phyloP scores from a whole-genome alignment of 2,329 filamentous ascomycete genomes.

The Calonectria pseudoturangicola region DNA sequence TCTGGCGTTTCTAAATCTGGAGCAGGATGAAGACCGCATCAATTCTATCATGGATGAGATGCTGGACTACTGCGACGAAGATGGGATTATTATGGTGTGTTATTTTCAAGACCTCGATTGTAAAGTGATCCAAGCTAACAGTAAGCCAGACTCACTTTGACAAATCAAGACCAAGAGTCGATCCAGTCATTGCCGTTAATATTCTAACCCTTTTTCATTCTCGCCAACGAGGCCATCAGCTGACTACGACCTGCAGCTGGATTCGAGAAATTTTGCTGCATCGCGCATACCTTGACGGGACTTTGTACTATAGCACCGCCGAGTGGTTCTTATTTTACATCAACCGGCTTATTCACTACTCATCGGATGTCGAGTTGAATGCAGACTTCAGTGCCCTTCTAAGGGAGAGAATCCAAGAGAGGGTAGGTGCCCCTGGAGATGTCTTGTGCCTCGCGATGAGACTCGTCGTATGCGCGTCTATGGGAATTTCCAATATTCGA shows the following conservation, averaged over 20 bases:
- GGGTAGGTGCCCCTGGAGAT: neutral
- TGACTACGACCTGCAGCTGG: neutral
- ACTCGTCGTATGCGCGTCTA: neutral
- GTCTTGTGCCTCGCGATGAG: neutral
- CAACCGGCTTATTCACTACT: neutral
- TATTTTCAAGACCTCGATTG: neutral
- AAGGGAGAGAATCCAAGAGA: neutral
- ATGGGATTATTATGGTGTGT: neutral
- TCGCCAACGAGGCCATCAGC: neutral
- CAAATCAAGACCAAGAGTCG: neutral
- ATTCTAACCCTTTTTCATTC: neutral
- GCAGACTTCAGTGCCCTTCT: neutral
- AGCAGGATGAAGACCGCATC: neutral
- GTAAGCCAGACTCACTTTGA: neutral
- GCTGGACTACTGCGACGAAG: neutral
- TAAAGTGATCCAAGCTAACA: neutral
- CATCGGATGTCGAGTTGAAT: neutral
- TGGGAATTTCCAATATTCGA: neutral
- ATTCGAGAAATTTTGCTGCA: neutral
- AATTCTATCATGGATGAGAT: neutral
- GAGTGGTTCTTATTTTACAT: conserved; percentile 17
- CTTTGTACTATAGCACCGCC: neutral
- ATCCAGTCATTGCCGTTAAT: neutral
- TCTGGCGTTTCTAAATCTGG: neutral
- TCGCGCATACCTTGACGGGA: neutral